These are phyloP conservation scores for Neurospora cerealis DNA, from an alignment of 495 filamentous ascomycete species.

Conservation along the genomic window DNA sequence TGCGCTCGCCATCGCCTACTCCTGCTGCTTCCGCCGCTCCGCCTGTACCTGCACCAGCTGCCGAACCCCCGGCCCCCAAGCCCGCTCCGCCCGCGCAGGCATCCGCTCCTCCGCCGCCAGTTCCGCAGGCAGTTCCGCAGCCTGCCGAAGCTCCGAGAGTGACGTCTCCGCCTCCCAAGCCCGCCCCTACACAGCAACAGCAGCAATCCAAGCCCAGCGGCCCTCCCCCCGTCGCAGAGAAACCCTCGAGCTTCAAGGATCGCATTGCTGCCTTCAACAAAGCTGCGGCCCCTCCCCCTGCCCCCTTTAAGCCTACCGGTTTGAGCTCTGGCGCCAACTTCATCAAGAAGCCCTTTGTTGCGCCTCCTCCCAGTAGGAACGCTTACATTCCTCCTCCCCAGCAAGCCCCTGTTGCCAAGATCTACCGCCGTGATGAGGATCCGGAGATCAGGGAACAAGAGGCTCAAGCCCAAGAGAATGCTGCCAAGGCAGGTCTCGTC, in stretches of 20 bases:
- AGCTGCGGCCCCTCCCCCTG: conserved; percentile 68
- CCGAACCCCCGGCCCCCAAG: conserved; percentile 28
- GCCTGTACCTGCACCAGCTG: conserved; percentile 15
- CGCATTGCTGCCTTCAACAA: conserved; percentile 97
- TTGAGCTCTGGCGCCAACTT: conserved; percentile 55
- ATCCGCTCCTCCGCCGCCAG: conserved; percentile 28
- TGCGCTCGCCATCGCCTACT: conserved; percentile 10
- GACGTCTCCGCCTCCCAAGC: conserved; percentile 33
- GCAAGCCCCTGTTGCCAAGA: conserved; percentile 53
- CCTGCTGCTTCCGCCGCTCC: conserved; percentile 18
- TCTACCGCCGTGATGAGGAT: conserved; percentile 84
- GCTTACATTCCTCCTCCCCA: conserved; percentile 71
- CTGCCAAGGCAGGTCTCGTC: conserved; percentile 50
- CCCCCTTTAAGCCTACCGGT: conserved; percentile 74
- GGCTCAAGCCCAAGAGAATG: conserved; percentile 42
- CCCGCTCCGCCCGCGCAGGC: conserved; percentile 28
- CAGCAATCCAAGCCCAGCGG: conserved; percentile 26
- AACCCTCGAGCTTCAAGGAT: conserved; percentile 85
- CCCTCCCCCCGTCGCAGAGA: conserved; percentile 65
- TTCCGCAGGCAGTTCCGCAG: conserved; percentile 22
- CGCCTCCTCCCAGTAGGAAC: conserved; percentile 87
- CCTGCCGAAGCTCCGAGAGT: conserved; percentile 14
- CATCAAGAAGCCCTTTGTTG: conserved; percentile 97
- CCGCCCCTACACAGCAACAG: conserved; percentile 27
- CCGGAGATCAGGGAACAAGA: conserved; percentile 66